Base-by-base conservation (phyloP, 169 alveolate genomes). In the Plasmodium knowlesi region DNA sequence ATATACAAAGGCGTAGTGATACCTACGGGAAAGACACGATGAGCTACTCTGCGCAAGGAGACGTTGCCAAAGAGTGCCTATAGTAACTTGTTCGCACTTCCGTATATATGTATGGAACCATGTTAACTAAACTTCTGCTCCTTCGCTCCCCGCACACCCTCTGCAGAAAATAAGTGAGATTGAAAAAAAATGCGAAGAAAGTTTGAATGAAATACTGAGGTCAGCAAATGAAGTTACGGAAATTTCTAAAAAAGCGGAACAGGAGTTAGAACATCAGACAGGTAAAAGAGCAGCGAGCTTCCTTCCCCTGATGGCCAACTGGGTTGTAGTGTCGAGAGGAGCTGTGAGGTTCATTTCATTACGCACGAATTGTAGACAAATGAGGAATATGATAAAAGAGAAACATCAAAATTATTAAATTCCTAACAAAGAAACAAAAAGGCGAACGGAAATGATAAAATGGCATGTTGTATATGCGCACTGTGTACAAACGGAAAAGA, bases 221-320 rank as follows among this genome's bases (percentile, higher is more conserved):
- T 91, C 95, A 34, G 95, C 92, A 43, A 91, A 43, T 91, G 95
- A 91, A 70, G 95, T 43, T 5, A 91, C 82, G 19, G 95, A 91
- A 76, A 91, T 91, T 67, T 91, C 95, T 10, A 91, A 91, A 91
- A 91, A 91, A 57, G 95, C 95, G 54, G 95, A 91, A 81, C 82
- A 81, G 54, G 95, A 91, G 76, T 76, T 91, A 39, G 86, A 91
- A 50, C 92, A 81, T 2, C 95, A 91, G 71, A 91, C 95, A 82
- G 95, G 95, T 91, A 81, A 81, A 37, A 16, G 57, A 46, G 37
- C 54, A 22, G 30, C 28, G 50, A 16, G 14, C 30, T 80, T 80
- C 22, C 57, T 85, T 73, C 5, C 54, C 61, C 30, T 61, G 30
- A 16, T 73, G 22, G 53, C 34, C 53, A 73, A 67, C 30, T 67